These are phyloP conservation scores for Phaeosphaeriaceae sp. DNA, from an alignment of 2,329 filamentous ascomycete genomes.

Conservation along the genomic window DNA sequence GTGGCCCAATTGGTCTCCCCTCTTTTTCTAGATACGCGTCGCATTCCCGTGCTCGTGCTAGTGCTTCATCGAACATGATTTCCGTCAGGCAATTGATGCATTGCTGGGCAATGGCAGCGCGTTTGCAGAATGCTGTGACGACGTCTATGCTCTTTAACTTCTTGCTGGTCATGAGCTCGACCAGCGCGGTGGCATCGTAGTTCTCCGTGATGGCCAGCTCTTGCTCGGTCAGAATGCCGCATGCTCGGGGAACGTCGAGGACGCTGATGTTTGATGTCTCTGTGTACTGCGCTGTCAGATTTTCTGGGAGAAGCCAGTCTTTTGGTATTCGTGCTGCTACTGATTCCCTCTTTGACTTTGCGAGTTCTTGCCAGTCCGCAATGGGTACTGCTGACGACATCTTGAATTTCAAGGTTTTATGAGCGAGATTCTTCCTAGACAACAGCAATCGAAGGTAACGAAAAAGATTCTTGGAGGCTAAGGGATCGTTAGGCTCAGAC, in stretches of 20 bases:
- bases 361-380: constrained; percentile 40
- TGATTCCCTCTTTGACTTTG: constrained; percentile 37
- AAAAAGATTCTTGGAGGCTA: not conserved
- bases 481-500: not conserved
- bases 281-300: constrained; percentile 22
- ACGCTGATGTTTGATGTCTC: constrained; percentile 32
- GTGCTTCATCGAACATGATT: constrained; percentile 52
- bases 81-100: constrained; percentile 58
- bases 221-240: constrained; percentile 37
- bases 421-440: not conserved
- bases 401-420: not conserved
- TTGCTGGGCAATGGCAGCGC: constrained; percentile 65
- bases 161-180: constrained; percentile 31
- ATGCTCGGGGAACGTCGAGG: constrained; percentile 37
- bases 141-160: constrained; percentile 51
- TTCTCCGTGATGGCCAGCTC: constrained; percentile 46
- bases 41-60: constrained; percentile 46
- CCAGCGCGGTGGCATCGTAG: constrained; percentile 42
- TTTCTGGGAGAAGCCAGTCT: constrained; percentile 39
- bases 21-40: constrained; percentile 48
- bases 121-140: constrained; percentile 60
- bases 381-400: constrained; percentile 15
- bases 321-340: constrained; percentile 39
- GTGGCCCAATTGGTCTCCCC: constrained; percentile 55
- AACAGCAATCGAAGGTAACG: not conserved